These are phyloP conservation scores for Oryza officinalis DNA, from an alignment of 176 grass and related monocot species.

Conservation along the genomic window DNA sequence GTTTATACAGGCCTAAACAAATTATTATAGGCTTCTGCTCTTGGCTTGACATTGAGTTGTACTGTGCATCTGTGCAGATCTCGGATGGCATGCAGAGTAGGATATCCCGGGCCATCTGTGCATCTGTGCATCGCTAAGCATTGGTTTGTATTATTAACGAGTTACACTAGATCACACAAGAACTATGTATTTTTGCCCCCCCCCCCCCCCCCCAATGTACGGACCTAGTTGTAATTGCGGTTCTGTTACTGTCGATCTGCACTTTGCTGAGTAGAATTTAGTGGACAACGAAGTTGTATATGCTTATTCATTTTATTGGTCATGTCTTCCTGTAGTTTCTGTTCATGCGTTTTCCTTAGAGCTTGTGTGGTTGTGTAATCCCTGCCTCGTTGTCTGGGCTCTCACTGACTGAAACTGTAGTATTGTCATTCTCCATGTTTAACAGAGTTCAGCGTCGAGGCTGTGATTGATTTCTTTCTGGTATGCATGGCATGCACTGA, in stretches of 20 bases:
- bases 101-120: background rate
- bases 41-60: background rate
- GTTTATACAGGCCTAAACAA: background rate
- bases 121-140: no score
- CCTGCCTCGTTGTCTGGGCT: background rate
- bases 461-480: background rate
- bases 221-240: background rate
- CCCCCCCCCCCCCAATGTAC: background rate
- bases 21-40: background rate
- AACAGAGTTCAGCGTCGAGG: background rate
- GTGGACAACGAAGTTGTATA: background rate
- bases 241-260: background rate
- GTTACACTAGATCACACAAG: background rate
- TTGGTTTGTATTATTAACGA: slow-evolving; percentile 12
- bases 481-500: background rate
- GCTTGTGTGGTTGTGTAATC: background rate
- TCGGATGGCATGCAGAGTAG: background rate
- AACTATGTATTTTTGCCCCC: background rate
- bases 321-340: slow-evolving; percentile 1
- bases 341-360: background rate
- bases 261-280: background rate
- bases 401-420: no score
- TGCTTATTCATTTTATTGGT: slow-evolving; percentile 14
- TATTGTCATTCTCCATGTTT: background rate
- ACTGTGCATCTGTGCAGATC: slow-evolving; percentile 31